A percentile compares a stretch with the other conserved stretches of the same genome.
These are phyloP conservation scores for Leccinum disarticulatum DNA, from an alignment of 768 basidiomycete genomes.

Conservation along the genomic window DNA sequence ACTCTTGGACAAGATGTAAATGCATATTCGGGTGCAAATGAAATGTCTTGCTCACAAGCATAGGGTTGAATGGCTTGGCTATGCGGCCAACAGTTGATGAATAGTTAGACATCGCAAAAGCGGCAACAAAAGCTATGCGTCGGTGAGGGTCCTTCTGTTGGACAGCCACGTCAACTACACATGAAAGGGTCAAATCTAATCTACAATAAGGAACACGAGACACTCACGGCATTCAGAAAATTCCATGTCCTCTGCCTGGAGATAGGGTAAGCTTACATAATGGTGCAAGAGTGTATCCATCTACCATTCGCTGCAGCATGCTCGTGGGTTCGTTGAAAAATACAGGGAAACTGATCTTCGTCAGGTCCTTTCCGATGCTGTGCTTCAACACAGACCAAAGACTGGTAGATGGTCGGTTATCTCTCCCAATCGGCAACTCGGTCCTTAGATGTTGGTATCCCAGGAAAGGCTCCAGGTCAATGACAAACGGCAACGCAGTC, in stretches of 20 bases:
- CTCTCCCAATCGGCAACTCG: constrained; percentile 59
- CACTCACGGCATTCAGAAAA: constrained; percentile 85
- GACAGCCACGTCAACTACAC: constrained; percentile 79
- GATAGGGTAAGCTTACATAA: constrained; percentile 1
- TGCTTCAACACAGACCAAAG: constrained; percentile 95
- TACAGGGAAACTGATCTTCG: constrained; percentile 93
- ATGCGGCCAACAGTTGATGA: constrained; percentile 95
- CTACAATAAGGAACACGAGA: background rate
- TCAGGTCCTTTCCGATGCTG: constrained; percentile 95
- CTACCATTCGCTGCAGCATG: constrained; percentile 93
- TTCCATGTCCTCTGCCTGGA: constrained; percentile 92
- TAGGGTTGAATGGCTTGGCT: constrained; percentile 96
- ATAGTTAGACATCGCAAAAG: constrained; percentile 98
- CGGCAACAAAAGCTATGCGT: constrained; percentile 89
- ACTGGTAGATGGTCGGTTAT: constrained; percentile 85
- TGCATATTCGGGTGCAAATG: background rate
- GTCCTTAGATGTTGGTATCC: constrained; percentile 68
- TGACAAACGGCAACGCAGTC: constrained; percentile 33
- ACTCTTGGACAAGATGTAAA: constrained; percentile 42
- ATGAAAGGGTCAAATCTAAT: constrained; percentile 6
- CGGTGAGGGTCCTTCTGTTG: constrained; percentile 73
- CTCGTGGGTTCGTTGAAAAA: constrained; percentile 94
- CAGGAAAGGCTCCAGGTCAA: constrained; percentile 51
- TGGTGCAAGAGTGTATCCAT: constrained; percentile 13
- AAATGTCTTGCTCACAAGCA: constrained; percentile 59